These are phyloP conservation scores for Penicillium frequentans DNA, from an alignment of 2,329 filamentous ascomycete species.

Conservation along the genomic window DNA sequence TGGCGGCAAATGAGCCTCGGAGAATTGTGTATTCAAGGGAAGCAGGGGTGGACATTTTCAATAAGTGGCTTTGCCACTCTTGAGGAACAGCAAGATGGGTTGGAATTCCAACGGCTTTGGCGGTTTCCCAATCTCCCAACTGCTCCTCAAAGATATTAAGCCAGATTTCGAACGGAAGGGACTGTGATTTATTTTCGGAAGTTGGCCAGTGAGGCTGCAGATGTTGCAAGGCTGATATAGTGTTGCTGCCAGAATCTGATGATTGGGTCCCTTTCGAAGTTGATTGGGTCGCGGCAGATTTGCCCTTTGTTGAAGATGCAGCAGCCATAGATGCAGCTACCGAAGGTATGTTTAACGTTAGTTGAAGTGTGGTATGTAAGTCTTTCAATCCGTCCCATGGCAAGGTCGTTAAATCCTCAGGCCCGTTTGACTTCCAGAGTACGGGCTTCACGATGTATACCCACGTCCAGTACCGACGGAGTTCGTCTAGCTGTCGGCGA, in stretches of 20 bases:
- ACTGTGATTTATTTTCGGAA: conserved; percentile 22
- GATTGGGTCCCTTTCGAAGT: conserved; percentile 11
- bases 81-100: conserved; percentile 72
- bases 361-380: conserved; percentile 34
- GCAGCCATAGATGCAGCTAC: conserved; percentile 16
- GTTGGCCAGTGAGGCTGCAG: conserved; percentile 22
- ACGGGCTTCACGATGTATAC: conserved; percentile 78
- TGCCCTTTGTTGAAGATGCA: conserved; percentile 14
- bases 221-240: conserved; percentile 25
- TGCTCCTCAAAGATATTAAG: conserved; percentile 76
- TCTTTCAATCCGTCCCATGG: conserved; percentile 51
- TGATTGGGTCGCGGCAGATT: conserved; percentile 4
- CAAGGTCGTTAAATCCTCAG: conserved; percentile 49
- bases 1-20: conserved; percentile 66
- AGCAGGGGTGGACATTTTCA: conserved; percentile 65
- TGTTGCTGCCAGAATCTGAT: conserved; percentile 38
- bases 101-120: conserved; percentile 76
- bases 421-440: conserved; percentile 73
- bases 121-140: conserved; percentile 86
- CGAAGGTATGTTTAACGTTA: conserved; percentile 26
- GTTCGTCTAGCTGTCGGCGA: conserved; percentile 80
- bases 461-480: conserved; percentile 83
- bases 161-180: conserved; percentile 83
- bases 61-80: conserved; percentile 68
- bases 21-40: conserved; percentile 85